phyloP scores from a whole-genome alignment of 768 basidiomycete species.

The Heimioporus sp. region DNA sequence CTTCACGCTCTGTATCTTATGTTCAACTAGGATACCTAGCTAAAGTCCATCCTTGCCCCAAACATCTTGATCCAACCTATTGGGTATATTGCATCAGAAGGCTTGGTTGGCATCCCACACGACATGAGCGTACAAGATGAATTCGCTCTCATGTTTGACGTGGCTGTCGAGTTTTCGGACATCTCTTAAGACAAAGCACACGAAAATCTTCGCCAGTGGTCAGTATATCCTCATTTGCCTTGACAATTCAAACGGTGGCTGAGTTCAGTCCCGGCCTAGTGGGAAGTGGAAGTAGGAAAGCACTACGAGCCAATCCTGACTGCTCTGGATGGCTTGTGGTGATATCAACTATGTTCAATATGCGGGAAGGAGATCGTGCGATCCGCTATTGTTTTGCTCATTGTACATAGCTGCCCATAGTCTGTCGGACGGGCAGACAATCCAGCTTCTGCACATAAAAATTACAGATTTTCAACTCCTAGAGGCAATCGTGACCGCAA shows the following conservation, averaged over 20 bases:
- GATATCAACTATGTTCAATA: constrained; percentile 16
- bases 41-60: constrained; percentile 14
- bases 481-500: neutral
- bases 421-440: neutral
- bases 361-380: constrained; percentile 18
- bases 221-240: neutral
- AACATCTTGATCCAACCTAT: neutral
- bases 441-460: constrained; percentile 3
- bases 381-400: neutral
- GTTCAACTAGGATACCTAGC: neutral
- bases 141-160: constrained; percentile 3
- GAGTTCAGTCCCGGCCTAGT: constrained; percentile 2
- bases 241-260: neutral
- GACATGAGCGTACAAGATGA: constrained; percentile 1
- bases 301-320: constrained; percentile 20
- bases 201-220: constrained; percentile 17
- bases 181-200: constrained; percentile 5
- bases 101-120: neutral
- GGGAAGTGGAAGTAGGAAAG: constrained; percentile 14
- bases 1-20: too few relatives aligned
- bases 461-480: constrained; percentile 12
- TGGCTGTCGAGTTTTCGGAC: constrained; percentile 18
- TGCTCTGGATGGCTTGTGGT: constrained; percentile 21
- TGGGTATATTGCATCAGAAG: constrained; percentile 15
- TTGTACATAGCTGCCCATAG: neutral